Percentiles rank a stretch among this genome's conserved stretches.
Evolutionary conservation across 208 protist genomes (phyloP).

Genomic region (Angomonas desouzai): DNA sequence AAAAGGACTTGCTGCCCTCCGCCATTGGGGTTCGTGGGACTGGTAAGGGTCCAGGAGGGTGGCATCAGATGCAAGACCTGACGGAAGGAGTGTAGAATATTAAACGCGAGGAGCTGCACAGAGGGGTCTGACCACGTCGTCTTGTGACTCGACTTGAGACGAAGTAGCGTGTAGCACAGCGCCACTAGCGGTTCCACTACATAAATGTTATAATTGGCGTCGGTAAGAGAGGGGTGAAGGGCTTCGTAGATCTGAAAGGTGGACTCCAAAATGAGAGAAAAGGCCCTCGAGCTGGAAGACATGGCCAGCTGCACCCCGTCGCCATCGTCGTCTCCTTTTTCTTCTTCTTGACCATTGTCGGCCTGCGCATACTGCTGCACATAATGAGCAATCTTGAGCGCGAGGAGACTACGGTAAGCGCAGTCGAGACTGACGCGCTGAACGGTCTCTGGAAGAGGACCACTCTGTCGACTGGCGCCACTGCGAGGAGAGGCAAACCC

Average conservation of each 20-base stretch:
- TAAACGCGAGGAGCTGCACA: constrained; percentile 65
- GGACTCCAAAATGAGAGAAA: constrained; percentile 29
- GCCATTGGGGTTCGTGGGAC: background rate
- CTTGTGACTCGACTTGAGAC: constrained; percentile 18
- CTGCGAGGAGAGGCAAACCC: background rate
- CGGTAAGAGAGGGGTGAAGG: constrained; percentile 32
- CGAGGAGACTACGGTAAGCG: constrained; percentile 48
- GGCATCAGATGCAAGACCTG: constrained; percentile 17
- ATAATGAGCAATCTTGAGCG: constrained; percentile 28
- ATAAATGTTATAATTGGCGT: constrained; percentile 33
- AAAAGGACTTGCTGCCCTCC: constrained; percentile 13
- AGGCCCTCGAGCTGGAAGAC: background rate
- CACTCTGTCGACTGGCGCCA: background rate
- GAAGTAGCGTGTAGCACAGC: constrained; percentile 54
- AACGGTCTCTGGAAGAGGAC: background rate
- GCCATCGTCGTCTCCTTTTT: background rate
- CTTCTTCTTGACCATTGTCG: background rate
- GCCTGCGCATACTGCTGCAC: constrained; percentile 1
- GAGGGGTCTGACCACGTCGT: constrained; percentile 43
- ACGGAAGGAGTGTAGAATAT: constrained; percentile 43
- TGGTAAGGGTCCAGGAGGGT: background rate
- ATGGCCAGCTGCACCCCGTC: background rate
- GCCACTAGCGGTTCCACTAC: constrained; percentile 57
- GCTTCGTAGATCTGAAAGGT: constrained; percentile 41
- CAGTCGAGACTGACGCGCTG: constrained; percentile 31